phyloP scores from a whole-genome alignment of 805 yeast genomes.

The Blastobotrys attinorum region DNA sequence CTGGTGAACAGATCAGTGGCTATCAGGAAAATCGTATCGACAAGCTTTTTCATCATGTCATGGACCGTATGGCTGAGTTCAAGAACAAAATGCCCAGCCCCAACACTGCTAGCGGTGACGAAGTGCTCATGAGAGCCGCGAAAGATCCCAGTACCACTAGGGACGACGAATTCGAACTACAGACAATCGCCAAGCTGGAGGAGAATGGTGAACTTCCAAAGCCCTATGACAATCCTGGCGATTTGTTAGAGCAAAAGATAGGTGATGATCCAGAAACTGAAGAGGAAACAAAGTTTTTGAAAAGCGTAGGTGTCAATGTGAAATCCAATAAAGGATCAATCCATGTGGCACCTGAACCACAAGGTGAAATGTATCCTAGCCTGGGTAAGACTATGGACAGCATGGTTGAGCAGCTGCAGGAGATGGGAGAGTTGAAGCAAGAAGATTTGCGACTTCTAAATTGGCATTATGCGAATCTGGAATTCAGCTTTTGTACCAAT shows the following conservation, averaged over 20 bases:
- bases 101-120: slow-evolving; percentile 30
- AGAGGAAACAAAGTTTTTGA: slow-evolving; percentile 26
- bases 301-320: slow-evolving; percentile 22
- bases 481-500: slow-evolving; percentile 30
- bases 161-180: slow-evolving; percentile 24
- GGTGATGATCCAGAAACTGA: slow-evolving; percentile 20
- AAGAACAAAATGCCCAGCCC: slow-evolving; percentile 28
- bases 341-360: slow-evolving; percentile 29
- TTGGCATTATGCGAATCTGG: slow-evolving; percentile 36
- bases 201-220: slow-evolving; percentile 26
- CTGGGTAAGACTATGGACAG: slow-evolving; percentile 32
- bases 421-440: slow-evolving; percentile 27
- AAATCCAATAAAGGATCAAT: slow-evolving; percentile 10
- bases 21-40: slow-evolving; percentile 28
- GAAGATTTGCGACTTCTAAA: slow-evolving; percentile 30
- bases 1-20: slow-evolving; percentile 23
- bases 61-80: slow-evolving; percentile 30
- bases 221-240: slow-evolving; percentile 26
- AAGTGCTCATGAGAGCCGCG: slow-evolving; percentile 30
- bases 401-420: slow-evolving; percentile 25
- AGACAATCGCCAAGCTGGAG: slow-evolving; percentile 33
- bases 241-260: slow-evolving; percentile 14
- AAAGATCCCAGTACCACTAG: slow-evolving; percentile 27
- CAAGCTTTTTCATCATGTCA: slow-evolving; percentile 29
- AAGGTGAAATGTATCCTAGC: slow-evolving; percentile 27